A percentile compares a stretch with the other conserved stretches of the same genome.
Evolutionary conservation across 2,329 filamentous ascomycete genomes (phyloP).

Genomic region (Talaromyces amestolkiae): DNA sequence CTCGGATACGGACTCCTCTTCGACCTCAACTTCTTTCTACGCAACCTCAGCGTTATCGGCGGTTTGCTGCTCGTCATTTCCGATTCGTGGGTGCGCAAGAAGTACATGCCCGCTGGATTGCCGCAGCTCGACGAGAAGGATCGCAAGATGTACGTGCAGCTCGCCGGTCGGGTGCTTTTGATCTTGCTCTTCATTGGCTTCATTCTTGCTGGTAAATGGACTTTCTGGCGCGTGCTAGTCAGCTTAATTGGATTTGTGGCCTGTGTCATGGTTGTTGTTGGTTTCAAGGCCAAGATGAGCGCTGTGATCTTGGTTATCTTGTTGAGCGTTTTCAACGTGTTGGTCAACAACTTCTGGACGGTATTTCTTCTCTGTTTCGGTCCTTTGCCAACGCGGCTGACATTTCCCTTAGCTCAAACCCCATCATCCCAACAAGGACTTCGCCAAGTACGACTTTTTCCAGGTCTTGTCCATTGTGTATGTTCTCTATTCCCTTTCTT

Average conservation of each 20-base stretch:
- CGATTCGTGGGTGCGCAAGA: slow-evolving; percentile 97
- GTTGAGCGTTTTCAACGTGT: slow-evolving; percentile 90
- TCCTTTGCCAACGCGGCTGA: neutral
- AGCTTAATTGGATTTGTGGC: slow-evolving; percentile 82
- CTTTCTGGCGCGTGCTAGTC: slow-evolving; percentile 79
- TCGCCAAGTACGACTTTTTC: slow-evolving; percentile 99
- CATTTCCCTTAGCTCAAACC: slow-evolving; percentile 70
- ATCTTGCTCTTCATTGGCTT: slow-evolving; percentile 98
- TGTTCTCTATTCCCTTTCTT: slow-evolving; percentile 31
- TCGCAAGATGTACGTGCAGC: slow-evolving; percentile 99
- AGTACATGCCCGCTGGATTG: slow-evolving; percentile 90
- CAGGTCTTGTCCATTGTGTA: slow-evolving; percentile 97
- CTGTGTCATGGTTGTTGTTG: slow-evolving; percentile 97
- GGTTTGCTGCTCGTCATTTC: slow-evolving; percentile 97
- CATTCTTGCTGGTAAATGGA: slow-evolving; percentile 93
- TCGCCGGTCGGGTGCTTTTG: slow-evolving; percentile 88
- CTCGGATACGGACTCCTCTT: slow-evolving; percentile 97
- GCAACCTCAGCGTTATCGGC: slow-evolving; percentile 95
- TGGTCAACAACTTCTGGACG: slow-evolving; percentile 99
- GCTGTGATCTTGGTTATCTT: slow-evolving; percentile 93
- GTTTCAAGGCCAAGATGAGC: slow-evolving; percentile 99
- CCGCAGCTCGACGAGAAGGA: slow-evolving; percentile 97
- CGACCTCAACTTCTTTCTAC: slow-evolving; percentile 99
- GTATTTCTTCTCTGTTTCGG: slow-evolving; percentile 55
- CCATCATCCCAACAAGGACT: slow-evolving; percentile 98